Conservation (phyloP, 139 green algal species). For the Volvox africanus region DNA sequence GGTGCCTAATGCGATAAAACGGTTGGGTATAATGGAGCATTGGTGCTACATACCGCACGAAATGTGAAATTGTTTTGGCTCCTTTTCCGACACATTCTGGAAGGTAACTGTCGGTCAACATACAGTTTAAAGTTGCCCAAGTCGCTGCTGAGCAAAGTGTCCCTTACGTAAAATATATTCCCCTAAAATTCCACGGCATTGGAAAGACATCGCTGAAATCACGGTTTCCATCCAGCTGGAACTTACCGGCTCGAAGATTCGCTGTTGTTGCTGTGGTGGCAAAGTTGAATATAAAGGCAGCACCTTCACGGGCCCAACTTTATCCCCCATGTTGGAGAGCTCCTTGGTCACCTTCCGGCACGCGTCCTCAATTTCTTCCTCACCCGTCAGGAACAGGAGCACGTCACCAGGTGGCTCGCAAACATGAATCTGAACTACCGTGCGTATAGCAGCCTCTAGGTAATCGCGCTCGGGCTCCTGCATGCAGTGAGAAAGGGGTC, state of each 20-base stretch:
- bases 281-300: conserved; percentile 98
- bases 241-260: conserved; percentile 93
- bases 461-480: conserved; percentile 98
- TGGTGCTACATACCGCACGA: no score
- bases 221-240: neutral
- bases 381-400: conserved; percentile 98
- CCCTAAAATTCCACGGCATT: no score
- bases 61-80: no score
- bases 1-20: conserved; percentile 65
- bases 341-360: conserved; percentile 94
- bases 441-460: conserved; percentile 97
- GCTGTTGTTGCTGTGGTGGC: conserved; percentile 95
- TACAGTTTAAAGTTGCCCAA: no score
- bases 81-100: no score
- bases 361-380: conserved; percentile 99
- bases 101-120: no score
- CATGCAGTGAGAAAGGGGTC: no score
- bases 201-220: neutral
- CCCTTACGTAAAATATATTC: no score
- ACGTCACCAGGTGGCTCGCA: conserved; percentile 93
- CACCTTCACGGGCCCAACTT: conserved; percentile 91
- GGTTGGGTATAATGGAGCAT: no score
- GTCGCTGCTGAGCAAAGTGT: no score
- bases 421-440: conserved; percentile 96
- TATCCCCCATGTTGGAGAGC: conserved; percentile 67